Base-by-base conservation (phyloP, 75 land plant species). In the Isoetes taiwanensis region DNA sequence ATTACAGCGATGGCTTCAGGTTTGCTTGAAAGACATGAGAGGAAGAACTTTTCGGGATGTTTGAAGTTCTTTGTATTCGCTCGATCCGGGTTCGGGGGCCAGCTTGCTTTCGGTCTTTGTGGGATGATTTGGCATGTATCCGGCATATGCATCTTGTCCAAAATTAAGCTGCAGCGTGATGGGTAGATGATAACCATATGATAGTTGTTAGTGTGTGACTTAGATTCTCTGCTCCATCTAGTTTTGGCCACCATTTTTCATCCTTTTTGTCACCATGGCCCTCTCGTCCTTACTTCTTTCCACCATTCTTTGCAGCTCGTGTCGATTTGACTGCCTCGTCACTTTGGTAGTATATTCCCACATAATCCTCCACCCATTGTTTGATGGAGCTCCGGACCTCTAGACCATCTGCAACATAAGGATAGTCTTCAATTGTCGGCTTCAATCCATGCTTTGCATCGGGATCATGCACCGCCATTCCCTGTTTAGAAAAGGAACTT, bases 341-440 rank as follows among this genome's bases (percentile, higher is more conserved):
- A 3, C 71, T 72, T 17, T 59, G 29, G 81, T 94, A 94, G 70
- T 75, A 81, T 11, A 39, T 48, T 6, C 12, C 14, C 29, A 94
- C 76, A 38, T 94, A 84, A 28, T 66, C 65, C 1, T 31, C 2
- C 10, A 81, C 76, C 80, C 80, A 94, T 0, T 58, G 46, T 28
- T 67, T 35, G 40, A 94, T 81, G 1, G 86, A 80, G 2, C 58
- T 57, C 99, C 99, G 88, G 12, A 94, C 71, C 41, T 91, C 75
- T 0, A 94, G 84, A 23, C 96, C 96, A 52, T 94, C 99, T 2
- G 74, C 46, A 4, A 90, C 99, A 60, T 79, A 94, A 0, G 99
- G 99, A 66, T 89, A 94, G 70, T 94, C 99, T 41, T 81, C 82
- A 3, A 94, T 59, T 10, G 76, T 23, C 0, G 88, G 77, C 60